Base-by-base conservation (phyloP, 495 filamentous ascomycete genomes). In the Durotheca rogersii region DNA sequence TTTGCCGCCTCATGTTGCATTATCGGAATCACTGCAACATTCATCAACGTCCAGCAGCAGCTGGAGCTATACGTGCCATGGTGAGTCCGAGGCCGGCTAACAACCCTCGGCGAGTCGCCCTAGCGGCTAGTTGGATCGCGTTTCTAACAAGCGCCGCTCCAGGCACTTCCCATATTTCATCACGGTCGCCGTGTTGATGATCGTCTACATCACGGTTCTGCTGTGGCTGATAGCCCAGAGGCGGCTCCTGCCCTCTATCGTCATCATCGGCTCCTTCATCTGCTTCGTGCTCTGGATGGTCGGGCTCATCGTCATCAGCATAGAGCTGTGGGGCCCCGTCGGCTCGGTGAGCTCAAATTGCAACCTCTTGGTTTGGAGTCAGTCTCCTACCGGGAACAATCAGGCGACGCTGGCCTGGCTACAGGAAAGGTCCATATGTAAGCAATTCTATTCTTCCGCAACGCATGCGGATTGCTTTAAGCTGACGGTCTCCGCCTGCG, bases 81-180 rank as follows among this genome's bases (percentile, higher is more conserved):
- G 93, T 96, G 70, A 53, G 82, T 74, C 12, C 18, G 12, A n/a
- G n/a, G n/a, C n/a, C n/a, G n/a, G n/a, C n/a, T n/a, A n/a, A n/a
- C n/a, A n/a, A 4, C 23, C 47, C 40, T 29, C 42, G 6, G 14
- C 7, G 25, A 7, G 16, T 11, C n/a, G 20, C 20, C 29, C 29
- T 5, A 18, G 19, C 7, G 17, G n/a, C 29, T 1, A 40, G 27
- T 56, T 17, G 40, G 30, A 11, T 40, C 30, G 19, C 4, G 7
- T 7, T 9, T n/a, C 21, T 0, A 29, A 39, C 50, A 38, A 36
- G 47, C 43, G 11, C 14, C 15, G n/a, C 1, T 5, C 0, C 62
- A 95, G 93, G 93, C 87, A 96, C 65, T 90, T 96, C 69, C 86
- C 94, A 33, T 99, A 88, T 80, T 89, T 87, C 79, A 85, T 96